A percentile compares a stretch with the other conserved stretches of the same genome.
These are phyloP conservation scores for Lepidium sativum DNA, from an alignment of 345 rosid species.

Conservation along the genomic window DNA sequence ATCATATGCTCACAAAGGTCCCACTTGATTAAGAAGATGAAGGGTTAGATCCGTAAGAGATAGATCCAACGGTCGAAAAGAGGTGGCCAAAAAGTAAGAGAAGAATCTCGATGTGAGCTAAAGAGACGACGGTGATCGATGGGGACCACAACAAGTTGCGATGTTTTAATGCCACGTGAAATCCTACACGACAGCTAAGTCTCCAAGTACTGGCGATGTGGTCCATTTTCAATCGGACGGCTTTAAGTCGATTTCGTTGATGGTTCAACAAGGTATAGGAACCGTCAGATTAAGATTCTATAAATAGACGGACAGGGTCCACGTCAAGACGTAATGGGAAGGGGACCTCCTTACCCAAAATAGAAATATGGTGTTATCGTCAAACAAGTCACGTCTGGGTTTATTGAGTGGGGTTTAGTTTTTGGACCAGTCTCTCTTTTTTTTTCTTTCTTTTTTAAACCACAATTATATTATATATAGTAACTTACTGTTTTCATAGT, in stretches of 20 bases:
- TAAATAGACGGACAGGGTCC: conserved; percentile 22
- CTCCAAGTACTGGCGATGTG: conserved; percentile 24
- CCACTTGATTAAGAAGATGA: neutral
- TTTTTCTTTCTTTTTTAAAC: too few relatives aligned
- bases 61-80: conserved; percentile 14
- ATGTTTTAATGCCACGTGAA: conserved; percentile 35
- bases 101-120: conserved; percentile 20
- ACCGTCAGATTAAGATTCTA: conserved; percentile 21
- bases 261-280: neutral
- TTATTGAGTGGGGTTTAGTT: too few relatives aligned
- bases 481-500: too few relatives aligned
- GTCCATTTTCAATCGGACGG: conserved; percentile 25
- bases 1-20: conserved; percentile 16
- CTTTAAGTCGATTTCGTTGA: neutral
- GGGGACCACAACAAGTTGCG: conserved; percentile 26
- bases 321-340: conserved; percentile 23
- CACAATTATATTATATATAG: too few relatives aligned
- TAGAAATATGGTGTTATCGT: conserved; percentile 23
- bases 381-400: neutral
- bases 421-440: too few relatives aligned
- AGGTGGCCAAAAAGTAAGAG: neutral
- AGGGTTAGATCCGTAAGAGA: neutral
- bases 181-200: conserved; percentile 31
- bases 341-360: conserved; percentile 19
- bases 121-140: conserved; percentile 3